Evolutionary conservation across 352 stramenopile genomes (phyloP).

Genomic region (Phytopythium chamaehyphon): DNA sequence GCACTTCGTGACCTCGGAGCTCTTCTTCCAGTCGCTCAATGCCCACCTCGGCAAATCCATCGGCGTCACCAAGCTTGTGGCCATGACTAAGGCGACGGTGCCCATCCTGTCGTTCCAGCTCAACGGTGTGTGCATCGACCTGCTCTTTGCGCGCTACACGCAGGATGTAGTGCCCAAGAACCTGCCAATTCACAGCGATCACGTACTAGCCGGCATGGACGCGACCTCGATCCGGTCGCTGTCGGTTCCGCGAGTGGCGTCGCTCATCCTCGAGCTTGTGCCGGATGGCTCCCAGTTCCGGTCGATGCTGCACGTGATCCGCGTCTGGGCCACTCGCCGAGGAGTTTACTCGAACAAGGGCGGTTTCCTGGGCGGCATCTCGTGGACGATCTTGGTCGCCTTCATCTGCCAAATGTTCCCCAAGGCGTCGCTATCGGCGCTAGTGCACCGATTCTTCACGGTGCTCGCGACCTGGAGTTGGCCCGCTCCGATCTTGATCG

Average conservation of each 20-base stretch:
- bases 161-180: constrained; percentile 65
- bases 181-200: constrained; percentile 68
- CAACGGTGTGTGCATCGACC: constrained; percentile 57
- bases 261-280: constrained; percentile 77
- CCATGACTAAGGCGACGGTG: constrained; percentile 66
- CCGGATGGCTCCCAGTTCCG: constrained; percentile 70
- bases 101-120: constrained; percentile 77
- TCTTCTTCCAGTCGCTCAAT: constrained; percentile 68
- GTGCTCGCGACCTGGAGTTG: constrained; percentile 76
- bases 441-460: constrained; percentile 81
- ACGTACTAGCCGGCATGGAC: constrained; percentile 76
- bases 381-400: constrained; percentile 81
- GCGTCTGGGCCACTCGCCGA: constrained; percentile 66
- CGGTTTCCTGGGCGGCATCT: constrained; percentile 78
- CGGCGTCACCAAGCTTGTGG: constrained; percentile 57
- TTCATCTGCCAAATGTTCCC: constrained; percentile 88
- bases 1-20: constrained; percentile 44
- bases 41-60: constrained; percentile 35
- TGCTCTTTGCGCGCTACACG: constrained; percentile 77
- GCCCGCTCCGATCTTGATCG: constrained; percentile 74
- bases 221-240: constrained; percentile 67
- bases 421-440: constrained; percentile 57
- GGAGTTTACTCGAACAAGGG: constrained; percentile 85
- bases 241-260: constrained; percentile 72
- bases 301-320: constrained; percentile 66